Evolutionary conservation across 176 grass and related monocot species (phyloP), one percentile per base, ranked within the genome.

Genomic region (Oryza rufipogon): DNA sequence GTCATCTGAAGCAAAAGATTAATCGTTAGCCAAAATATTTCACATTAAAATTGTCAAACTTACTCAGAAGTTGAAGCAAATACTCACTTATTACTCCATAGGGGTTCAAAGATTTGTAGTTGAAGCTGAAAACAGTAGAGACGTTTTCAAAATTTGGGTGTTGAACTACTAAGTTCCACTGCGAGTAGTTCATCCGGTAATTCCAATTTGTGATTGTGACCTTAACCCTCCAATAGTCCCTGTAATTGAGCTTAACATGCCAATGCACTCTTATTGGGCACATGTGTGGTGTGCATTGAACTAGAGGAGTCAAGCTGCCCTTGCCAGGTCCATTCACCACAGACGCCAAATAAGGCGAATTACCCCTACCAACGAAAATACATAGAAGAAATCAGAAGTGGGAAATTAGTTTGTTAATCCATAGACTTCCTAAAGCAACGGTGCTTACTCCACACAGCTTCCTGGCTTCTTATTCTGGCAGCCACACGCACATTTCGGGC

Each of bases 191-290:
- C 88, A 89, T 93, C 70, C 89, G 49, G 78, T 93, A 93, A 81
- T 96, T 96, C 56, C 84, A 96, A 74, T 96, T 96, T 56, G 94
- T 79, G 75, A 93, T 38, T 3, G 84, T 85, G 17, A 93, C 71
- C 63, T 96, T 96, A 36, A 96, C 89, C 28, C 91, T 88, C 91
- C 91, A 91, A 42, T 93, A 96, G 33, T 93, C 91, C 67, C 60
- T 87, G 26, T 93, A 96, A 78, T 96, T 91, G 74, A 89, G 85
- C 68, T 89, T 91, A 67, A 89, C 94, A 91, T 96, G 94, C 94
- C 91, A 96, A 41, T 96, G 94, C 66, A 96, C 86, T 64, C 81
- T 90, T 67, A 96, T 87, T n/a, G 94, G 91, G 91, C 94, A 93
- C 91, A 93, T 93, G 68, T 93, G 88, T 63, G 83, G 70, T 8